Base-by-base conservation (phyloP, 129 eudicot species). In the Arctium lappa region DNA sequence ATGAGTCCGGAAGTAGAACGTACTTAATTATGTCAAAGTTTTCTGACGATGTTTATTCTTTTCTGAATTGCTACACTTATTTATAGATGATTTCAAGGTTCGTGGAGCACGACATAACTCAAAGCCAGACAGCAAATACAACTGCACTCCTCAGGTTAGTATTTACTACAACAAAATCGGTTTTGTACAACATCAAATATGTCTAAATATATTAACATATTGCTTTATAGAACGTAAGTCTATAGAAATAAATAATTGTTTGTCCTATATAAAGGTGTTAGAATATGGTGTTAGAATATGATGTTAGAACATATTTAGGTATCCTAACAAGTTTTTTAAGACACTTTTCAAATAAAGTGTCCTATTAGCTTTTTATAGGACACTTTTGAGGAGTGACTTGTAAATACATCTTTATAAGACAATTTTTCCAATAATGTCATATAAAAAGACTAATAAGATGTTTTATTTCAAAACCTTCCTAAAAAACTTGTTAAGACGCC, bases 91-190 rank as follows among this genome's bases (percentile, higher is more conserved):
- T 73, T 82, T 70, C 72, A 74, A 76, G 83, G 46, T 80, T 48
- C 73, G 72, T 66, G 48, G 79, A 70, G 77, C 85, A 50, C 46
- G 74, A 8, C 73, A 82, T 63, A 83, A 44, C 85, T 83, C 84
- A 42, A 86, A 75, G 75, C 72, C 44, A 22, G 74, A 65, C 77
- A 71, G 48, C 22, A 75, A 33, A 34, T 74, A 82, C 81, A 40
- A 60, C 73, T 22, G 74, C 44, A 50, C 87, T 80, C 76, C 72
- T 33, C 81, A 73, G 81, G 93, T 86, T 79, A 46, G 86, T 76
- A n/a, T 60, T 60, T 0, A 60, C 68, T 60, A 60, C 29, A 60
- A n/a, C 27, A 18, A 60, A 60, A 60, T n/a, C 9, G 29, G 68
- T 29, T n/a, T 60, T 60, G 13, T 60, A n/a, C 29, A 2, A 60